A percentile compares a stretch with the other conserved stretches of the same genome.
These are phyloP conservation scores for Thalassiosira profunda DNA, from an alignment of 108 stramenopile genomes.

Conservation along the genomic window DNA sequence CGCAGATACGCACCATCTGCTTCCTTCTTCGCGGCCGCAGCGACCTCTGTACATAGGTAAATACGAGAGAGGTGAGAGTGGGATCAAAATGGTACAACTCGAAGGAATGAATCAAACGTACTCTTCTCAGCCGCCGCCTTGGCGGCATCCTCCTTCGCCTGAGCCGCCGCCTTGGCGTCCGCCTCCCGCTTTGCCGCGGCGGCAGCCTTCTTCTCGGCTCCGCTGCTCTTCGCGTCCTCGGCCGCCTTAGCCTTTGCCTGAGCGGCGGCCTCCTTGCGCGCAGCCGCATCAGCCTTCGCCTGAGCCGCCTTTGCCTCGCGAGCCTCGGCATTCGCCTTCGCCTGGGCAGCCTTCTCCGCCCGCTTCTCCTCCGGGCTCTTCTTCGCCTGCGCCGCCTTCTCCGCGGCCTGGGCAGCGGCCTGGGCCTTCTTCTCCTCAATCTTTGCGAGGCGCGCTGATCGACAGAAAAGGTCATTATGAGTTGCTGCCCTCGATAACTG, in stretches of 20 bases:
- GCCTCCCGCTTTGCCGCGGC: slow-evolving; percentile 2
- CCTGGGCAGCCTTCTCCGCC: slow-evolving; percentile 36
- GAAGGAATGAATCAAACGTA: slow-evolving; percentile 7
- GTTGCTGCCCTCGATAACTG: too few species aligned
- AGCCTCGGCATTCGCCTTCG: slow-evolving; percentile 27
- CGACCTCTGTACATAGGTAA: neutral
- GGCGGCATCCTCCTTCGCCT: slow-evolving; percentile 9
- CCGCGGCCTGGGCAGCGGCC: slow-evolving; percentile 11
- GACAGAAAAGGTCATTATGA: too few species aligned
- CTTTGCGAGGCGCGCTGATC: too few species aligned
- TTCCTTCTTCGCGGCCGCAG: slow-evolving; percentile 9
- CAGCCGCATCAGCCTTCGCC: slow-evolving; percentile 11
- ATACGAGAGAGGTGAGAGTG: neutral
- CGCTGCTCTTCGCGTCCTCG: slow-evolving; percentile 34
- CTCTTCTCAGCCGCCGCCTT: slow-evolving; percentile 2
- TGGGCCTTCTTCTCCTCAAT: slow-evolving; percentile 13
- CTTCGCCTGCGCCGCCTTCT: slow-evolving; percentile 43
- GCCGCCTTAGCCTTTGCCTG: slow-evolving; percentile 50
- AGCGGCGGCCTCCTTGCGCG: slow-evolving; percentile 21
- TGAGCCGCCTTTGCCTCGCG: slow-evolving; percentile 32
- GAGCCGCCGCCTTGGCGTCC: slow-evolving; percentile 2
- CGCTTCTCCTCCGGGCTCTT: slow-evolving; percentile 52
- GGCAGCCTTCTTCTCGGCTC: slow-evolving; percentile 25
- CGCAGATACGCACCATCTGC: too few species aligned
- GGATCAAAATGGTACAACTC: neutral